Evolutionary conservation across 2,329 filamentous ascomycete species (phyloP).

Genomic region (Penicillium sp.): DNA sequence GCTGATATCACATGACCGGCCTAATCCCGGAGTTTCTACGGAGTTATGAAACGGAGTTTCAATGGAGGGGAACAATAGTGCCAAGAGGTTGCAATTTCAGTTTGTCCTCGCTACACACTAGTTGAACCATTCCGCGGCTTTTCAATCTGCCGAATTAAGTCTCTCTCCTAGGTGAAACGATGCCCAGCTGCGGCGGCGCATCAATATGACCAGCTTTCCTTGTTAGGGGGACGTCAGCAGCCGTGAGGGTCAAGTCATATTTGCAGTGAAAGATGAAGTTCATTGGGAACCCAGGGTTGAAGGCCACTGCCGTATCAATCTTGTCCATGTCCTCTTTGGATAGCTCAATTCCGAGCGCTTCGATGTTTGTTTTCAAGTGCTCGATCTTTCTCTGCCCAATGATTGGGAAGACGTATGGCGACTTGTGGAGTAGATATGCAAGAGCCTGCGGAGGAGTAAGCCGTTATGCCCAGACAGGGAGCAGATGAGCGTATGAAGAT

Average conservation of each 20-base stretch:
- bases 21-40: slow-evolving; percentile 3
- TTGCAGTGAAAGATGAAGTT: slow-evolving; percentile 11
- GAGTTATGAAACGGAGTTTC: background rate
- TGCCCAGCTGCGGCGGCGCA: slow-evolving; percentile 5
- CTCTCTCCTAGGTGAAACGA: slow-evolving; percentile 8
- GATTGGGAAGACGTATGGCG: slow-evolving; percentile 74
- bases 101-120: background rate
- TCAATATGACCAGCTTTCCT: slow-evolving; percentile 16
- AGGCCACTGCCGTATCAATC: slow-evolving; percentile 59
- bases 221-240: slow-evolving; percentile 17
- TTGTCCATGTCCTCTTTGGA: slow-evolving; percentile 62
- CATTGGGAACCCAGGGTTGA: slow-evolving; percentile 55
- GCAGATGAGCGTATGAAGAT: background rate
- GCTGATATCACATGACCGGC: slow-evolving; percentile 5
- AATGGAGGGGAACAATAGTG: background rate
- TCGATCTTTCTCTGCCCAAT: slow-evolving; percentile 71
- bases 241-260: slow-evolving; percentile 14
- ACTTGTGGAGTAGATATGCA: slow-evolving; percentile 75
- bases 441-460: slow-evolving; percentile 59
- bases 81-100: background rate
- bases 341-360: slow-evolving; percentile 66
- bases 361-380: slow-evolving; percentile 72
- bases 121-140: background rate
- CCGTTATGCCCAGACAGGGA: background rate
- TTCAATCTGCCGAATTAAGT: background rate